A percentile compares a stretch with the other conserved stretches of the same genome.
Evolutionary conservation across 306 rosid species (phyloP).

Genomic region (Vachellia pachyceras): DNA sequence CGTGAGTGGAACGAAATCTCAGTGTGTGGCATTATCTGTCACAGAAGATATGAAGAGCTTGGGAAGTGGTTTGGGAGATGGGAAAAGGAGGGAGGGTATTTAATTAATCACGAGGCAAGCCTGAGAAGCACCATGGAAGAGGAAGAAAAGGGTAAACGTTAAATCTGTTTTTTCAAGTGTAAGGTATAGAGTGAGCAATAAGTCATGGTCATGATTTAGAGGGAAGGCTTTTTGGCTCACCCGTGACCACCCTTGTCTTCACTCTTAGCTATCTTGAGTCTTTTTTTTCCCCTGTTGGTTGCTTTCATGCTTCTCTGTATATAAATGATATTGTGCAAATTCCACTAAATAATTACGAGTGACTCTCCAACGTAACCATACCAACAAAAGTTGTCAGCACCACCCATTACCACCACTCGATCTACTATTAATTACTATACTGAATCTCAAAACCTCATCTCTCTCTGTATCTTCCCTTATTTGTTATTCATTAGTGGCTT

Average conservation of each 20-base stretch:
- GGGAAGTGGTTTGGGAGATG: constrained; percentile 32
- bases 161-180: not conserved
- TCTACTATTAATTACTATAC: constrained; percentile 10
- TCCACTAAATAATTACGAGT: constrained; percentile 17
- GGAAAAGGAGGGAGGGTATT: constrained; percentile 22
- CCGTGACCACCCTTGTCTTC: constrained; percentile 40
- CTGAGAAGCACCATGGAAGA: constrained; percentile 27
- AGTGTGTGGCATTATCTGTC: no score
- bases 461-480: not conserved
- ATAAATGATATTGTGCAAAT: not conserved
- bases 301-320: not conserved
- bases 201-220: constrained; percentile 37
- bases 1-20: no score
- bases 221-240: constrained; percentile 19
- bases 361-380: constrained; percentile 25
- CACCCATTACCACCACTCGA: not conserved
- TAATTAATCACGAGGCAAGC: constrained; percentile 44
- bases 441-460: not conserved
- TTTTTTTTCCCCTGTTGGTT: no score
- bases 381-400: constrained; percentile 17
- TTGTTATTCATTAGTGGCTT: not conserved
- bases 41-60: not conserved
- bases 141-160: constrained; percentile 24
- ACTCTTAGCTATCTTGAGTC: not conserved
- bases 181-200: constrained; percentile 19